These are phyloP conservation scores for Fusarium protoensiforme DNA, from an alignment of 2,329 filamentous ascomycete genomes.

Conservation along the genomic window DNA sequence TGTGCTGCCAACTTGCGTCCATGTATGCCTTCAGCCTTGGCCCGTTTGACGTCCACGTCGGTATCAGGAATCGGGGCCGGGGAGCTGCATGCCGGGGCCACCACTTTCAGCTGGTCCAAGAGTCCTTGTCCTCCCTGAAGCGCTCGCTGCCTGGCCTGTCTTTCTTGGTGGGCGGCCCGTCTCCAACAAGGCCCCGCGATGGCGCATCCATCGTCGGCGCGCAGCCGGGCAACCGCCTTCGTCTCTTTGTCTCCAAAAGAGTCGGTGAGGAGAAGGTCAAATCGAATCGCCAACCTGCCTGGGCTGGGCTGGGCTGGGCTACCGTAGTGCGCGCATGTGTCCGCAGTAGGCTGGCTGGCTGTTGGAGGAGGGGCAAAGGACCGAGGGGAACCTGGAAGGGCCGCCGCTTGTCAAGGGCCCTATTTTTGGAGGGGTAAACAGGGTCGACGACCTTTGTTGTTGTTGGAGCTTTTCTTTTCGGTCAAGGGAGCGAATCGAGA, in stretches of 20 bases:
- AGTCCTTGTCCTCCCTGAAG: not conserved
- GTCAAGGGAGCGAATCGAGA: slow-evolving; percentile 36
- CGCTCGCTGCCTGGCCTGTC: slow-evolving; percentile 13
- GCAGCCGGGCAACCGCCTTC: slow-evolving; percentile 38
- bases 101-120: slow-evolving; percentile 13
- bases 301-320: slow-evolving; percentile 26
- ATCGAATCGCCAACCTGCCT: slow-evolving; percentile 24
- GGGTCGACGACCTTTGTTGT: slow-evolving; percentile 25
- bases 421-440: slow-evolving; percentile 41
- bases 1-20: slow-evolving; percentile 31
- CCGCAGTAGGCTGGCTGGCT: slow-evolving; percentile 25
- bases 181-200: slow-evolving; percentile 33
- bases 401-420: slow-evolving; percentile 27
- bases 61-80: slow-evolving; percentile 17
- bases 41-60: slow-evolving; percentile 39
- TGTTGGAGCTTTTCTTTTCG: slow-evolving; percentile 20
- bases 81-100: slow-evolving; percentile 23
- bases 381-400: slow-evolving; percentile 37
- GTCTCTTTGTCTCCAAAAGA: slow-evolving; percentile 33
- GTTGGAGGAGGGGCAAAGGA: slow-evolving; percentile 17
- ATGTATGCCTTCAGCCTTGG: slow-evolving; percentile 32
- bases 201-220: slow-evolving; percentile 25
- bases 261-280: slow-evolving; percentile 38
- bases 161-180: slow-evolving; percentile 27
- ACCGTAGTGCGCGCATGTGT: slow-evolving; percentile 23